These are phyloP conservation scores for Podospora bellae-mahoneyi DNA, from an alignment of 495 filamentous ascomycete genomes.

Conservation along the genomic window DNA sequence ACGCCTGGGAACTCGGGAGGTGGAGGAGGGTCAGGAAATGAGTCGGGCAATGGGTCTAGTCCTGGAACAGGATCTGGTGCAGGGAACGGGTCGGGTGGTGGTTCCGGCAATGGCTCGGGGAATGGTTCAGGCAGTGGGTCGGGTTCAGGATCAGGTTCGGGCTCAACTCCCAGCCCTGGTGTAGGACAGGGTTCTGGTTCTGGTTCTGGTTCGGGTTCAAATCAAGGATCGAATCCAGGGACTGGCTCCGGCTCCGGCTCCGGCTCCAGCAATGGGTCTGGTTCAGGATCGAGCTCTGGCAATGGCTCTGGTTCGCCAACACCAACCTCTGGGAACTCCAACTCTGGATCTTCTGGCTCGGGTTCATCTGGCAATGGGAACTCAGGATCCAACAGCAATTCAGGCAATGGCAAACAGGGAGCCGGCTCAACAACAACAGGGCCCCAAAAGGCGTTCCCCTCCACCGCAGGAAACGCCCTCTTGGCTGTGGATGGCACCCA, in stretches of 20 bases:
- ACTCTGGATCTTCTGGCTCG: neutral
- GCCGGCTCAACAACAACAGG: neutral
- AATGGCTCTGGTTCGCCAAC: neutral
- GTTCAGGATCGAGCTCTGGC: neutral
- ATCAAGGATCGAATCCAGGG: conserved; percentile 9
- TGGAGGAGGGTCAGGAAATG: neutral
- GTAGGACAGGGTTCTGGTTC: neutral
- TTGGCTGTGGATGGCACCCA: neutral
- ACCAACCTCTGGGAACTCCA: neutral
- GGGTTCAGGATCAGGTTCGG: conserved; percentile 9
- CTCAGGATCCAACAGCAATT: neutral
- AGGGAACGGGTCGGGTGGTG: neutral
- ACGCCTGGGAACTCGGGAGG: conserved; percentile 1
- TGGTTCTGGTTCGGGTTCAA: conserved; percentile 13
- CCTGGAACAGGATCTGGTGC: neutral
- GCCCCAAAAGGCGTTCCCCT: neutral
- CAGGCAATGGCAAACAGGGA: neutral
- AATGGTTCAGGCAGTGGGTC: conserved; percentile 12
- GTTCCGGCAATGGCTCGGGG: neutral
- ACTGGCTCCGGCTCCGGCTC: conserved; percentile 10
- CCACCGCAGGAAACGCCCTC: neutral
- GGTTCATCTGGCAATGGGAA: neutral
- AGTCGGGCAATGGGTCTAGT: neutral
- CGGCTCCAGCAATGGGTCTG: conserved; percentile 15
- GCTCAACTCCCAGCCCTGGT: neutral